A percentile compares a stretch with the other conserved stretches of the same genome.
Conservation (phyloP, 1,284 basidiomycete genomes). For the Moniliella sp. region DNA sequence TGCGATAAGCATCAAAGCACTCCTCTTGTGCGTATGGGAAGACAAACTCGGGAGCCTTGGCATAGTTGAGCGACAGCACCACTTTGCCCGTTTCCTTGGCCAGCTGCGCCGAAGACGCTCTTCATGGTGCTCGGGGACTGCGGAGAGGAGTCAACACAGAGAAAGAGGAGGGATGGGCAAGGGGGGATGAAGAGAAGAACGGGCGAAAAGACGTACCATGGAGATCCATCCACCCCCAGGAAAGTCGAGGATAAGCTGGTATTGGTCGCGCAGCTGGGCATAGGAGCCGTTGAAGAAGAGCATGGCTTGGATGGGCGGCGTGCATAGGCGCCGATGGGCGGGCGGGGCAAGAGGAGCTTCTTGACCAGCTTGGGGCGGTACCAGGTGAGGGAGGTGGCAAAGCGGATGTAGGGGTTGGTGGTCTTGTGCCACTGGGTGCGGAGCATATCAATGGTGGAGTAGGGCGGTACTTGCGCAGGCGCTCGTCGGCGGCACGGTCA, state of each 20-base stretch:
- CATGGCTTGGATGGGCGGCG: constrained; percentile 58
- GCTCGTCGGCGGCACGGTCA: constrained; percentile 60
- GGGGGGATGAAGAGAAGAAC: neutral
- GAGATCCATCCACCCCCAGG: constrained; percentile 89
- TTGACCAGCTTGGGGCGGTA: constrained; percentile 48
- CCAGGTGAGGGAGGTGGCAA: constrained; percentile 39
- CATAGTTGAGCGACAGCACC: constrained; percentile 71
- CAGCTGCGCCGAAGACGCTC: constrained; percentile 74
- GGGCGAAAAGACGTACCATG: constrained; percentile 40
- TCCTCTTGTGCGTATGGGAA: constrained; percentile 89
- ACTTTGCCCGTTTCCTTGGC: constrained; percentile 56
- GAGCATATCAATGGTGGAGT: constrained; percentile 86
- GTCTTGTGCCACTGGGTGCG: constrained; percentile 90
- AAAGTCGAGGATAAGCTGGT: constrained; percentile 43
- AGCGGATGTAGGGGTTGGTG: constrained; percentile 62
- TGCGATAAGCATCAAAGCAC: constrained; percentile 66
- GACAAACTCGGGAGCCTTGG: constrained; percentile 74
- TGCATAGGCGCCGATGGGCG: constrained; percentile 34
- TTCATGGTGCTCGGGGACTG: constrained; percentile 54
- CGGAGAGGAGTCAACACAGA: neutral
- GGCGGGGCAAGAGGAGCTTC: constrained; percentile 60
- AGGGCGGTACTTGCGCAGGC: constrained; percentile 70
- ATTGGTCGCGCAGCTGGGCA: constrained; percentile 40
- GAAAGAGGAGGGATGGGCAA: neutral
- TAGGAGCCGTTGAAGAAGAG: constrained; percentile 61